Conservation (phyloP, 495 filamentous ascomycete species). For the Hypoxylon trugodes region DNA sequence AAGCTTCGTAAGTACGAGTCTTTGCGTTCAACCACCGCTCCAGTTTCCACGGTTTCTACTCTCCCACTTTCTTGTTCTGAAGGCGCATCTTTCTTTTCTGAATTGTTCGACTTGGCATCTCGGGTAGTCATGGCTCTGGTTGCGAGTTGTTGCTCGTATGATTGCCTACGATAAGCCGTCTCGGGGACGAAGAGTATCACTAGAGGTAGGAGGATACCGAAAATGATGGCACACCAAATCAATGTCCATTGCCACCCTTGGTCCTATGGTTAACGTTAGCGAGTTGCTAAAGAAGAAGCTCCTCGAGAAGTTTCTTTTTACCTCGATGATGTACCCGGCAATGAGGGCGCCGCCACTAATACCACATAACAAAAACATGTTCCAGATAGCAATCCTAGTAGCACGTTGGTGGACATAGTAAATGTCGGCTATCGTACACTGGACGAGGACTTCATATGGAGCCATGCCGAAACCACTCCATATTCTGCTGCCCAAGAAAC, state of each 20-base stretch:
- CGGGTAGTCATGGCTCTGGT: constrained; percentile 28
- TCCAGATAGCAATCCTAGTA: constrained; percentile 70
- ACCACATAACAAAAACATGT: constrained; percentile 65
- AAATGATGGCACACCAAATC: constrained; percentile 62
- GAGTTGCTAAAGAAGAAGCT: constrained; percentile 10
- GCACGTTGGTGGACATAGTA: constrained; percentile 74
- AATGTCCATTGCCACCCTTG: constrained; percentile 65
- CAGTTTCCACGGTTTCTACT: constrained; percentile 36
- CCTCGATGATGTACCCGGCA: constrained; percentile 61
- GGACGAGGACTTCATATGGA: constrained; percentile 66
- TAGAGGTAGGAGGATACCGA: constrained; percentile 56
- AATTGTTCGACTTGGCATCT: constrained; percentile 35
- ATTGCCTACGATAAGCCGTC: constrained; percentile 57
- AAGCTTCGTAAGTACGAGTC: constrained; percentile 46
- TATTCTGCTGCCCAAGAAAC: constrained; percentile 62
- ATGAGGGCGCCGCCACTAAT: constrained; percentile 61
- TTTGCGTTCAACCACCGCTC: constrained; percentile 37
- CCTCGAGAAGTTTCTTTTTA: constrained; percentile 11
- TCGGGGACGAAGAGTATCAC: constrained; percentile 62
- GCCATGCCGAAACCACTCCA: constrained; percentile 64
- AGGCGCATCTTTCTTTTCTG: constrained; percentile 38
- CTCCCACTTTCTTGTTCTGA: constrained; percentile 23
- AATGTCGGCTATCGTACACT: constrained; percentile 63
- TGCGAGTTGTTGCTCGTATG: constrained; percentile 36
- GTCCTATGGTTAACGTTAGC: constrained; percentile 40